phyloP scores from a whole-genome alignment of 345 rosid genomes.

The Orychophragmus violaceus region DNA sequence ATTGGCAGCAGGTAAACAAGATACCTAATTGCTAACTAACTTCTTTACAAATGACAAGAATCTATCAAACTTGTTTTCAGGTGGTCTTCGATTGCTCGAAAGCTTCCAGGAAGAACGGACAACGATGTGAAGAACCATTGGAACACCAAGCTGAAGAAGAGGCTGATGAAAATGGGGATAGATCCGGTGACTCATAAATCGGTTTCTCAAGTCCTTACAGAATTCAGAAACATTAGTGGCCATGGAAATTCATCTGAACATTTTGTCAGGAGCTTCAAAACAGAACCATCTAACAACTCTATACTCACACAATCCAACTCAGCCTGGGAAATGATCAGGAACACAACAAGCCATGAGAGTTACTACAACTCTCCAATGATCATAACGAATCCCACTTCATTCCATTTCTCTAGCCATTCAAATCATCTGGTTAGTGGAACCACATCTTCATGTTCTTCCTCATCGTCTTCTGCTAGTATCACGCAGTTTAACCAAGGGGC shows the following conservation, averaged over 20 bases:
- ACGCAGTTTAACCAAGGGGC: constrained; percentile 27
- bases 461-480: constrained; percentile 45
- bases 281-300: constrained; percentile 29
- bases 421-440: constrained; percentile 35
- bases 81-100: constrained; percentile 77
- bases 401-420: constrained; percentile 22
- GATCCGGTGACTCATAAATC: constrained; percentile 88
- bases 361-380: constrained; percentile 26
- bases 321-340: constrained; percentile 19
- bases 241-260: constrained; percentile 9
- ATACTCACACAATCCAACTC: constrained; percentile 19
- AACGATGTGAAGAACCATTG: constrained; percentile 92
- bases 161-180: constrained; percentile 68
- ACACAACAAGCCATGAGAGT: constrained; percentile 33
- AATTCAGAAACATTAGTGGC: constrained; percentile 55
- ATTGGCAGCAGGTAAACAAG: constrained; percentile 70
- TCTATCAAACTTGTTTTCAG: constrained; percentile 33
- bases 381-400: constrained; percentile 6
- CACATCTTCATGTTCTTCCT: constrained; percentile 51
- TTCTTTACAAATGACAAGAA: not conserved
- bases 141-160: constrained; percentile 86
- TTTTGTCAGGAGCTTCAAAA: constrained; percentile 6
- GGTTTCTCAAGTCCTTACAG: constrained; percentile 57
- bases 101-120: constrained; percentile 87
- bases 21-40: constrained; percentile 28